These are phyloP conservation scores for Backusella parvicylindrica DNA, from an alignment of 192 early-diverging fungal genomes.

Conservation along the genomic window DNA sequence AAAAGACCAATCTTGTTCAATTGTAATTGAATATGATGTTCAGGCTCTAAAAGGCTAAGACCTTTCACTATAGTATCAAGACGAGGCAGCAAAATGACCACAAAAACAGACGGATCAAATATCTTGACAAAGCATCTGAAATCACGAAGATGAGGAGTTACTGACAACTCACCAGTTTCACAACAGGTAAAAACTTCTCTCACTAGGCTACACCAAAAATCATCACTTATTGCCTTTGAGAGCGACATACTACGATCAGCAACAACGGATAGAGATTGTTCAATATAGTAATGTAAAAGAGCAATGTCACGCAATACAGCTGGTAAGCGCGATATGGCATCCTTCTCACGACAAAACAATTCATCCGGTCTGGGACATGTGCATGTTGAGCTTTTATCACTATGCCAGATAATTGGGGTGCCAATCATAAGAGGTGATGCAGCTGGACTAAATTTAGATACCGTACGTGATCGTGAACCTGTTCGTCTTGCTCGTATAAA, in stretches of 20 bases:
- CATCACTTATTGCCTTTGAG: slow-evolving; percentile 33
- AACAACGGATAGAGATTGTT: slow-evolving; percentile 40
- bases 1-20: slow-evolving; percentile 30
- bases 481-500: background rate
- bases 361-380: slow-evolving; percentile 18
- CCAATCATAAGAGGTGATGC: slow-evolving; percentile 2
- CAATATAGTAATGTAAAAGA: slow-evolving; percentile 52
- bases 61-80: slow-evolving; percentile 33
- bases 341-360: slow-evolving; percentile 20
- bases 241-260: slow-evolving; percentile 45
- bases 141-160: slow-evolving; percentile 39
- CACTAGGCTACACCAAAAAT: slow-evolving; percentile 38
- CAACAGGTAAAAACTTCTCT: slow-evolving; percentile 30
- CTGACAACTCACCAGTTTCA: slow-evolving; percentile 30
- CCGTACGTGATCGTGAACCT: background rate
- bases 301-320: slow-evolving; percentile 37
- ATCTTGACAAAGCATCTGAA: slow-evolving; percentile 57
- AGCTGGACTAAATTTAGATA: slow-evolving; percentile 9
- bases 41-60: slow-evolving; percentile 3
- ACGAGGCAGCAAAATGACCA: slow-evolving; percentile 46
- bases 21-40: background rate
- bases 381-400: slow-evolving; percentile 12
- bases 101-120: slow-evolving; percentile 40
- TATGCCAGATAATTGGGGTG: slow-evolving; percentile 6
- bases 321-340: slow-evolving; percentile 14